phyloP scores from a whole-genome alignment of 2,329 filamentous ascomycete genomes.

The Apiospora pterosperma region DNA sequence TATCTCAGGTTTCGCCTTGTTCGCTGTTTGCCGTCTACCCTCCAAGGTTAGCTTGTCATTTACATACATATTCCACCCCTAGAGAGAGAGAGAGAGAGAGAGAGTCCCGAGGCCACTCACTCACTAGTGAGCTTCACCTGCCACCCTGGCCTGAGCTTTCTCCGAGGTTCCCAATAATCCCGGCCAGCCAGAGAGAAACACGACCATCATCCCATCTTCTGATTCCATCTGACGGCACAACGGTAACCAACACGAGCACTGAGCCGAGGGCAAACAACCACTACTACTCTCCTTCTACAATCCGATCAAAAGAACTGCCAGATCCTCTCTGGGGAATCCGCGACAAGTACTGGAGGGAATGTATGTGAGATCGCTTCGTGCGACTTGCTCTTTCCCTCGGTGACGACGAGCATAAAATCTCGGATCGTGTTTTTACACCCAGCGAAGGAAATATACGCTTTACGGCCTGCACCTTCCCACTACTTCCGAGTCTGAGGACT shows the following conservation, averaged over 20 bases:
- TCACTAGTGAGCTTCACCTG: background rate
- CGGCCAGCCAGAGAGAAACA: background rate
- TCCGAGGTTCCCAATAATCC: background rate
- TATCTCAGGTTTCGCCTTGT: background rate
- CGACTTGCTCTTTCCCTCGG: slow-evolving; percentile 2
- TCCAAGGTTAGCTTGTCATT: too few species aligned
- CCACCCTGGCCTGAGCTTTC: background rate
- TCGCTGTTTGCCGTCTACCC: background rate
- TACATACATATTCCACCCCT: too few species aligned
- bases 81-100: too few species aligned
- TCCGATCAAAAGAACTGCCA: background rate
- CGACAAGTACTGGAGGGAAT: background rate
- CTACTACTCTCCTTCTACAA: background rate
- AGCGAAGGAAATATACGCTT: background rate
- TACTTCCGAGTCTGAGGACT: background rate
- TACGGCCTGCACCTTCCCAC: background rate
- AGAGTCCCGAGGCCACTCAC: background rate
- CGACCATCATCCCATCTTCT: slow-evolving; percentile 1
- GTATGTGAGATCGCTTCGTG: slow-evolving; percentile 2
- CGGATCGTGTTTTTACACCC: slow-evolving; percentile 2
- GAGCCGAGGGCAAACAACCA: background rate
- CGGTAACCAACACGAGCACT: background rate
- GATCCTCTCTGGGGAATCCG: background rate
- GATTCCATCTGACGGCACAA: background rate
- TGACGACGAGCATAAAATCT: slow-evolving; percentile 1